Base-by-base conservation (phyloP, 768 basidiomycete species). In the Boletus fagicola region DNA sequence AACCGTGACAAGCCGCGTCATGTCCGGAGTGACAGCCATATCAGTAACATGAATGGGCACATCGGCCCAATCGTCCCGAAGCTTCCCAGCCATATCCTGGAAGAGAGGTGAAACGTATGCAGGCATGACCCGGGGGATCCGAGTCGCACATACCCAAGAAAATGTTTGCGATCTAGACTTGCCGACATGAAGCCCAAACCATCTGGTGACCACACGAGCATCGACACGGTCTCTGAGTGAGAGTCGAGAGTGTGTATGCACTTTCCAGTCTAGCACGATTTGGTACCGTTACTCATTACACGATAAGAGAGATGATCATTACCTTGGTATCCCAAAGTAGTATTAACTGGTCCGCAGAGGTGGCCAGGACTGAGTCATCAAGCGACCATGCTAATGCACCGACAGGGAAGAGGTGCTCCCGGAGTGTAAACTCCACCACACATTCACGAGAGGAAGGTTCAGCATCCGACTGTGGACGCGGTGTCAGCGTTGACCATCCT, bases 261-360 rank as follows among this genome's bases (percentile, higher is more conserved):
- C 51, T 79, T 72, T n/a, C 92, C 92, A 38, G 87, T 88, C 92
- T 95, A 65, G 13, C 26, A 63, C 58, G 40, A 62, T 50, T 58
- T 67, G 18, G 46, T 51, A 51, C 38, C 51, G 56, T 43, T 18
- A 30, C 5, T 28, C 40, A 20, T 53, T 40, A 33, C 12, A 54
- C 22, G 47, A 42, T 44, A 26, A 47, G 49, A 36, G 15, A 45
- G 49, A 52, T 36, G 53, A n/a, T 33, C 67, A 68, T 68, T 62
- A 94, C 96, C 83, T 87, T 84, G 36, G 87, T 79, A 70, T 96
- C 87, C 94, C 94, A 99, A 66, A 98, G 78, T 75, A 89, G 88
- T 71, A 99, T 87, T 49, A 76, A 71, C 47, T 87, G 78, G 61
- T 98, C 94, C 24, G 92, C 80, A 40, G 88, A 86, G 7, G 93